phyloP scores from a whole-genome alignment of 2,329 filamentous ascomycete species.

The Penicillium sp. region DNA sequence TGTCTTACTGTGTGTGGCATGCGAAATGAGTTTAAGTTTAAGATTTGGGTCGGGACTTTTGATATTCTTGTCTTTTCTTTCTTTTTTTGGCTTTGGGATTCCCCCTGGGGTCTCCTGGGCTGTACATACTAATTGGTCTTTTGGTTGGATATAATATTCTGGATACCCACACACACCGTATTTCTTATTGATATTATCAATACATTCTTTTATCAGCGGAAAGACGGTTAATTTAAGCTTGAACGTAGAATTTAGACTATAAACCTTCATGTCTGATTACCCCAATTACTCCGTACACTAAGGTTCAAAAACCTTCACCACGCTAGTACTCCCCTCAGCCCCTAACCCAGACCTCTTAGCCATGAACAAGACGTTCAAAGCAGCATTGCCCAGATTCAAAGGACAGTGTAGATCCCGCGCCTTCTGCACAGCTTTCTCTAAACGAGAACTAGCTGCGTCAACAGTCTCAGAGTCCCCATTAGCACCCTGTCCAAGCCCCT shows the following conservation, averaged over 20 bases:
- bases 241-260: neutral
- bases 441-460: slow-evolving; percentile 30
- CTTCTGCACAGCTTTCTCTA: slow-evolving; percentile 39
- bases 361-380: slow-evolving; percentile 29
- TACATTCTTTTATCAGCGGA: neutral
- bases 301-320: slow-evolving; percentile 28
- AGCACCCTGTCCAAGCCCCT: slow-evolving; percentile 22
- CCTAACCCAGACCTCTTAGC: slow-evolving; percentile 28
- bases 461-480: slow-evolving; percentile 28
- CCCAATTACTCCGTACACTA: neutral
- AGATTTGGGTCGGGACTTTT: neutral
- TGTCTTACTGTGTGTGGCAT: neutral
- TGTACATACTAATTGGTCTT: slow-evolving; percentile 2
- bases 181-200: slow-evolving; percentile 4
- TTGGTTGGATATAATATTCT: slow-evolving; percentile 2
- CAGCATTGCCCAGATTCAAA: slow-evolving; percentile 32
- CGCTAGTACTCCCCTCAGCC: slow-evolving; percentile 24
- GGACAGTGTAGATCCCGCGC: slow-evolving; percentile 34
- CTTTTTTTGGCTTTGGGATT: neutral
- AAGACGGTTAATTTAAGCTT: neutral
- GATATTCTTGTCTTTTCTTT: neutral
- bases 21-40: slow-evolving; percentile 6
- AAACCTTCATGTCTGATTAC: neutral
- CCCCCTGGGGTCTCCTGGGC: neutral
- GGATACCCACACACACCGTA: slow-evolving; percentile 5